Conservation (phyloP, 1,139 yeast species). For the Hemisphaericaspora xylanilytica region DNA sequence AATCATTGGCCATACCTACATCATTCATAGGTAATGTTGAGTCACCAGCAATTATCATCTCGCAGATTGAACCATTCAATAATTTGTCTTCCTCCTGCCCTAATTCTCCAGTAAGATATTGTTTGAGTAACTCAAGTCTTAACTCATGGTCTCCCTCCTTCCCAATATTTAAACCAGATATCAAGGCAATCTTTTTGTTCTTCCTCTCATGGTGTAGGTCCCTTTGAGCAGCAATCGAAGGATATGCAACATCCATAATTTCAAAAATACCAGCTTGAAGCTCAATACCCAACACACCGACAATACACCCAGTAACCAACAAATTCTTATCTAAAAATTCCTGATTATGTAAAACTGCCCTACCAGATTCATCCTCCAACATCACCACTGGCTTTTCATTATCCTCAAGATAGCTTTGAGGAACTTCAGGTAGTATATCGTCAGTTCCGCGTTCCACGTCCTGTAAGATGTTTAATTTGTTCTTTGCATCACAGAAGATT, state of each 20-base stretch:
- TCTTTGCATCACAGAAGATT: conserved; percentile 76
- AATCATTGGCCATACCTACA: conserved; percentile 19
- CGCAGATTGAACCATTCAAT: conserved; percentile 38
- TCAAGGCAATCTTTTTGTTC: conserved; percentile 48
- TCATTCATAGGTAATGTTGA: conserved; percentile 46
- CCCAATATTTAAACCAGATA: conserved; percentile 70
- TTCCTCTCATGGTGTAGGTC: conserved; percentile 20
- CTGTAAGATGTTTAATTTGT: conserved; percentile 78
- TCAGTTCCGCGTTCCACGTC: conserved; percentile 69
- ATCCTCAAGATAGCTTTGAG: conserved; percentile 28
- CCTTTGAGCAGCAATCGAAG: conserved; percentile 59
- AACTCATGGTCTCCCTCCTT: conserved; percentile 40
- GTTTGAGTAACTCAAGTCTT: conserved; percentile 61
- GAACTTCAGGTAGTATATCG: conserved; percentile 46
- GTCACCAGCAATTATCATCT: conserved; percentile 74
- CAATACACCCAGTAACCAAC: conserved; percentile 83
- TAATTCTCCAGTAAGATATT: conserved; percentile 70
- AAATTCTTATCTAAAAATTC: conserved; percentile 44
- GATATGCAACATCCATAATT: conserved; percentile 75
- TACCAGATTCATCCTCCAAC: conserved; percentile 93
- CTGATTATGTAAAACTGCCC: conserved; percentile 73
- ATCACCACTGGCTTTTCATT: conserved; percentile 49
- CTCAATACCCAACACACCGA: conserved; percentile 86
- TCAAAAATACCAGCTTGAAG: conserved; percentile 81
- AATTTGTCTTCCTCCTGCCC: conserved; percentile 33